Percentiles rank a stretch among this genome's conserved stretches.
These are phyloP conservation scores for Cercospora zeina DNA, from an alignment of 2,329 filamentous ascomycete genomes.

Conservation along the genomic window DNA sequence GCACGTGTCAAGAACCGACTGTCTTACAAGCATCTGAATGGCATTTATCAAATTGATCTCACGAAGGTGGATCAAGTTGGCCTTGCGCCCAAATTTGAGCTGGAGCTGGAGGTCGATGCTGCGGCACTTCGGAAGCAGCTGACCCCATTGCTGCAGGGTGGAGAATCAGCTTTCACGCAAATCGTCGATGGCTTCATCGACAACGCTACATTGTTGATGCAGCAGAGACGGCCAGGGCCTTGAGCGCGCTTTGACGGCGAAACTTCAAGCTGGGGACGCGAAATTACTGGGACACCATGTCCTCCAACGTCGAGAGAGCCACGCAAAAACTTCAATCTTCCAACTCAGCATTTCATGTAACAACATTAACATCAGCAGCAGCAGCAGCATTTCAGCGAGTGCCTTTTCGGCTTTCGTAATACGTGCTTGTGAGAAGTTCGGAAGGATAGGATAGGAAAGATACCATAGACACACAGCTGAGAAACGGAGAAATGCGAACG, in stretches of 20 bases:
- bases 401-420: not conserved
- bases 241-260: not conserved
- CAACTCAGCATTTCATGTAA: not conserved
- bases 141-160: slow-evolving; percentile 53
- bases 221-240: slow-evolving; percentile 13
- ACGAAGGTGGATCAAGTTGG: slow-evolving; percentile 73
- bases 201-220: slow-evolving; percentile 63
- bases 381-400: not conserved
- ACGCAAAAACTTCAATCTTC: not conserved
- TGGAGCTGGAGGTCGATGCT: slow-evolving; percentile 75
- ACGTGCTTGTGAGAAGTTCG: not conserved
- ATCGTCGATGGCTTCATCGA: slow-evolving; percentile 73
- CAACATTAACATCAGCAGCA: not conserved
- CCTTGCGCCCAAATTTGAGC: slow-evolving; percentile 69
- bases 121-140: slow-evolving; percentile 66
- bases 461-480: not conserved
- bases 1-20: slow-evolving; percentile 74
- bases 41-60: slow-evolving; percentile 79
- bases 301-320: not conserved
- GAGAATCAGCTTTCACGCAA: slow-evolving; percentile 63
- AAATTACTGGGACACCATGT: not conserved
- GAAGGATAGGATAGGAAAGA: not conserved
- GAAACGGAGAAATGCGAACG: not conserved
- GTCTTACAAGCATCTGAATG: slow-evolving; percentile 79
- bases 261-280: not conserved